Base-by-base conservation (phyloP, 2,329 filamentous ascomycete genomes). In the Emericellopsis cladophorae region DNA sequence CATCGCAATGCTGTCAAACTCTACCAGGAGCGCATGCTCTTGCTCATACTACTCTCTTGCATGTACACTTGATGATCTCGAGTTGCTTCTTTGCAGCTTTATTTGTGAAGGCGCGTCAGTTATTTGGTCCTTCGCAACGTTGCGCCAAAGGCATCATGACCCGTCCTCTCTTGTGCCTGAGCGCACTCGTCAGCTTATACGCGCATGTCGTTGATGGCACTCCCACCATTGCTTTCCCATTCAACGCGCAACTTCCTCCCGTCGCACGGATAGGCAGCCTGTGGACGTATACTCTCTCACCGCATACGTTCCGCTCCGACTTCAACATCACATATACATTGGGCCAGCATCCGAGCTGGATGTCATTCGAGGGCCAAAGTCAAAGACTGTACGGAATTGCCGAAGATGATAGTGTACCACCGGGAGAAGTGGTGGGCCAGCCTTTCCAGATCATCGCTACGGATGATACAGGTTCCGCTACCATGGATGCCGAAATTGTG, bases 191-290 rank as follows among this genome's bases (percentile, higher is more conserved):
- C 26, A 29, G 26, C 26, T 12, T 21, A 23, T 31, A 14, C 24
- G 15, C 35, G 15, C 37, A 36, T 14, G 23, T 23, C 29, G 56
- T 55, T n/a, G 47, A 44, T 31, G 57, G 62, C 40, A 52, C 58
- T 15, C 73, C 73, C 10, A 51, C 57, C 21, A 53, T 68, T 37
- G 62, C 67, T 37, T 90, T 89, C 50, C 87, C 87, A 1, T 70
- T 94, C 58, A 93, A 92, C 59, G 79, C 84, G 3, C 88, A 95
- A 58, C 72, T 93, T 1, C 87, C 87, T 26, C 81, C 82, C 4
- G 81, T 89, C 40, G 87, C 85, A 16, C 74, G 83, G 48, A 67
- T 84, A 44, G 74, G 72, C 33, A 55, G 80, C 50, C 67, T 70
- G 3, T 92, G 86, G 58, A 73, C 67, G 9, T 87, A 89, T 53